phyloP scores from a whole-genome alignment of 305 asterid species.

The Salvia sclarea region DNA sequence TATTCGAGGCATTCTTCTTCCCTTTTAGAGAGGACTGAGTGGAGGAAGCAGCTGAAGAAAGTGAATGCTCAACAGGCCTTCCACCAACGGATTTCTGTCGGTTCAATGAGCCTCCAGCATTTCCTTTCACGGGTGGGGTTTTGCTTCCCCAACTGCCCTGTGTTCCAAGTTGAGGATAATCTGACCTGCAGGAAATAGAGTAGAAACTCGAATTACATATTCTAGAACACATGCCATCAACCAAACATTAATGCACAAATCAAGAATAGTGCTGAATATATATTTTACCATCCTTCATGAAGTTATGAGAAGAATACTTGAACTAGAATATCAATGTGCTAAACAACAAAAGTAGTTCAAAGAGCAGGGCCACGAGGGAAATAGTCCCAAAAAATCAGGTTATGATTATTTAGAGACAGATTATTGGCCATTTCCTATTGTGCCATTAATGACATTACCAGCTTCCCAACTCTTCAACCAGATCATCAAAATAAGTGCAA shows the following conservation, averaged over 20 bases:
- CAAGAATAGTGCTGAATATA: background rate
- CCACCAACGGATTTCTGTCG: constrained; percentile 60
- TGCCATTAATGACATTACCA: constrained; percentile 2
- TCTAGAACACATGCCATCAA: background rate
- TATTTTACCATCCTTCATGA: constrained; percentile 11
- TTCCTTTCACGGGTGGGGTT: constrained; percentile 57
- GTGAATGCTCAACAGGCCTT: constrained; percentile 49
- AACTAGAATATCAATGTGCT: background rate
- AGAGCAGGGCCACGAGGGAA: background rate
- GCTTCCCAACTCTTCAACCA: background rate
- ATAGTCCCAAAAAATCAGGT: constrained; percentile 5
- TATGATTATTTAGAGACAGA: background rate
- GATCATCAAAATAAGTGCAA: constrained; percentile 4
- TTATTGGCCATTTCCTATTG: background rate
- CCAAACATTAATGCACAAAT: background rate
- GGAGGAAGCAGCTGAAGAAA: constrained; percentile 54
- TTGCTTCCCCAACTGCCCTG: constrained; percentile 63
- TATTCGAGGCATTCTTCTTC: constrained; percentile 54
- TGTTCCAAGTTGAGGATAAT: constrained; percentile 68
- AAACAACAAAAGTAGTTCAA: background rate
- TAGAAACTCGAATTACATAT: constrained; percentile 32
- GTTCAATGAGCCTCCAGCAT: constrained; percentile 51
- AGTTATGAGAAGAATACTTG: background rate
- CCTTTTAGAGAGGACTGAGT: constrained; percentile 53
- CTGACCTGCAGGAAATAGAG: constrained; percentile 61